Conservation (phyloP, 257 asterid species). For the Gentiana straminea region DNA sequence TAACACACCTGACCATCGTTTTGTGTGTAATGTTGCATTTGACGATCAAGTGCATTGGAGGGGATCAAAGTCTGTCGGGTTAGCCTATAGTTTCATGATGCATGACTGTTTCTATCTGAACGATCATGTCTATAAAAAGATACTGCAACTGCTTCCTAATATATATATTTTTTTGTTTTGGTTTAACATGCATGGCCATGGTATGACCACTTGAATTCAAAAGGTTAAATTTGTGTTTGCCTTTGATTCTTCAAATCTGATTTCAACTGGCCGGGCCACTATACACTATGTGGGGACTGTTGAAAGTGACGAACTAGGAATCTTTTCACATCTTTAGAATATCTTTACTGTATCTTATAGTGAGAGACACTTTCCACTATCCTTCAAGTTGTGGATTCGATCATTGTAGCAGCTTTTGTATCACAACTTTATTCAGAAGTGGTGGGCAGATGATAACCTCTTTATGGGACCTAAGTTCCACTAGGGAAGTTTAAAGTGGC, state of each 20-base stretch:
- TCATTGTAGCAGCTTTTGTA: slow-evolving; percentile 21
- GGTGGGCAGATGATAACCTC: slow-evolving; percentile 26
- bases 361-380: slow-evolving; percentile 18
- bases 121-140: neutral
- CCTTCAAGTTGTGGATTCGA: slow-evolving; percentile 24
- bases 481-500: slow-evolving; percentile 27
- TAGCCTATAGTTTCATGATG: too few species aligned
- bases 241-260: slow-evolving; percentile 17
- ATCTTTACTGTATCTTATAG: slow-evolving; percentile 27
- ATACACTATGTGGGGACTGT: slow-evolving; percentile 8
- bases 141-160: slow-evolving; percentile 7
- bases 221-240: slow-evolving; percentile 24
- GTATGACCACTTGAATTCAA: slow-evolving; percentile 5
- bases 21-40: too few species aligned
- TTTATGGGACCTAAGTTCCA: slow-evolving; percentile 31
- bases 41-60: too few species aligned
- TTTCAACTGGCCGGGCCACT: slow-evolving; percentile 16
- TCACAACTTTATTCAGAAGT: slow-evolving; percentile 21
- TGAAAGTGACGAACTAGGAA: slow-evolving; percentile 43
- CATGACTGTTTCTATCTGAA: too few species aligned
- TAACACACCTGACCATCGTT: too few species aligned
- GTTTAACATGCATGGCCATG: too few species aligned
- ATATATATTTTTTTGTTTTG: too few species aligned
- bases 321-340: slow-evolving; percentile 35
- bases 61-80: too few species aligned